Percentiles rank a stretch among this genome's conserved stretches.
Conservation (phyloP, 2,329 filamentous ascomycete genomes). For the Sclerotinia glacialis region DNA sequence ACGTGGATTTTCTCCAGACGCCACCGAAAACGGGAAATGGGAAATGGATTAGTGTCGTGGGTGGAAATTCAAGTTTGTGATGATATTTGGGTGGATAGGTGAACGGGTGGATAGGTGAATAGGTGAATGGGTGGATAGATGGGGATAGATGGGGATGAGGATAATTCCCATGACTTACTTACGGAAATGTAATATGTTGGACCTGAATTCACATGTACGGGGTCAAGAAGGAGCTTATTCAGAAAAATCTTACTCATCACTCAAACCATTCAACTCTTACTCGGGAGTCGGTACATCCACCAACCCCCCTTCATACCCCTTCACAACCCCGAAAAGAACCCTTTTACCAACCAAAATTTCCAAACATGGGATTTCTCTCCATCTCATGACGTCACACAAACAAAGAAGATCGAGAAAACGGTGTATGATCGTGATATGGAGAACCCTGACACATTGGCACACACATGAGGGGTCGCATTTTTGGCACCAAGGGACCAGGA, state of each 20-base stretch:
- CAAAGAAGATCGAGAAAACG: constrained; percentile 9
- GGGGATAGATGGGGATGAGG: neutral
- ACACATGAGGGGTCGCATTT: constrained; percentile 2
- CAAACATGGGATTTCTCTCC: neutral
- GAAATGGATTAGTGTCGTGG: neutral
- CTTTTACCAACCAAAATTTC: neutral
- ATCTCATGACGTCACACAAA: neutral
- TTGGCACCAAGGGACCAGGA: neutral
- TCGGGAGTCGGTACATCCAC: no score
- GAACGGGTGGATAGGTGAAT: neutral
- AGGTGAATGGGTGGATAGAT: no score
- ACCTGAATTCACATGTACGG: no score
- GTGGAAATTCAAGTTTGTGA: neutral
- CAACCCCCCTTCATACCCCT: neutral
- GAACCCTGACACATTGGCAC: neutral
- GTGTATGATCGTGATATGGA: constrained; percentile 6
- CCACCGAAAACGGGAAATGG: neutral
- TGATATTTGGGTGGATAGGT: neutral
- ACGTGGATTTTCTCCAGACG: neutral
- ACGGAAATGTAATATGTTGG: no score
- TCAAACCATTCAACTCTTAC: no score
- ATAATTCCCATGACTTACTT: neutral
- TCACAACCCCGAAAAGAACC: neutral
- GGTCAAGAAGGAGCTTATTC: no score
- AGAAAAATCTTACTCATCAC: no score